Evolutionary conservation across 2,329 filamentous ascomycete species (phyloP), one percentile per base, ranked within the genome.

Genomic region (Alternaria alternata): DNA sequence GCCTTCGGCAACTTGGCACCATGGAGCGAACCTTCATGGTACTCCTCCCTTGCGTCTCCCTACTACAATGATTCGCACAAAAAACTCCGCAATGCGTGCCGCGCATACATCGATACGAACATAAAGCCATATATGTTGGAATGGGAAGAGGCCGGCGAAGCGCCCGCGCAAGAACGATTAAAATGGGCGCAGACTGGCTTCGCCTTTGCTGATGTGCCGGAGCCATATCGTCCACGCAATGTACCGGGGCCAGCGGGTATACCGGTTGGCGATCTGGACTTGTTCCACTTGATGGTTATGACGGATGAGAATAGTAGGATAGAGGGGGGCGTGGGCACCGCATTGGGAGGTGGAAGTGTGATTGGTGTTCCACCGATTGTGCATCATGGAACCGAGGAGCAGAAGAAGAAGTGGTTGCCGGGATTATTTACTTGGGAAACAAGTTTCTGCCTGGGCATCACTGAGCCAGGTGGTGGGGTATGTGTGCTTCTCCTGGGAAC

Each of bases 281-380:
- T 75, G 1, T 81, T 81, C 44, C 79, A 81, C 53, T 49, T 79
- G 16, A 76, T 89, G 20, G 81, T 88, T 43, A 75, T 84, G 43
- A 81, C 79, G 4, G 87, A 89, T 72, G 87, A 89, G 73, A 71
- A 83, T 14, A 81, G 81, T 3, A 80, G 87, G 5, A 79, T 87
- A 30, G 86, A 84, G 59, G 85, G 84, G 2, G 86, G 88, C 8
- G 86, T 89, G 2, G 77, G 82, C 4, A 86, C 84, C 69, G 85
- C 84, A 1, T 78, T 91, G 11, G 84, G 82, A 2, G 87, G 87
- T 24, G 88, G 84, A 0, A 87, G 86, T 41, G 80, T 82, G 1
- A 91, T 91, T 65, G 89, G 89, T 0, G 83, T 83, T 26, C 88
- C 89, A 5, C 89, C 89, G 0, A 80, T 91, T 46, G 82, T 89